Base-by-base conservation (phyloP, 306 rosid species). In the Rosa rugosa region DNA sequence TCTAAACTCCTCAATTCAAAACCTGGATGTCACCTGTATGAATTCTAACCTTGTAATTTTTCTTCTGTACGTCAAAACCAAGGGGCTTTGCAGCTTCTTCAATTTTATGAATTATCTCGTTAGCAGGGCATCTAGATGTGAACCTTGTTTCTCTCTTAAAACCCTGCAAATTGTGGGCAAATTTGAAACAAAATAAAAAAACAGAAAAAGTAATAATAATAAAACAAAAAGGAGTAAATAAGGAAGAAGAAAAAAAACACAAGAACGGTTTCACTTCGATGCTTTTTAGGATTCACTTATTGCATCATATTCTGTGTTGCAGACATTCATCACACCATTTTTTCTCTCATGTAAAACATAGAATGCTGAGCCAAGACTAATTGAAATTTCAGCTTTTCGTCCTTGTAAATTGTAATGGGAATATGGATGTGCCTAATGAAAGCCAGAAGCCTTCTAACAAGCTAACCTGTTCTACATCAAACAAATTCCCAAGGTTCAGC, bases 21-120 rank as follows among this genome's bases (percentile, higher is more conserved):
- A 62, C 14, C 67, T 63, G 74, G 57, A 69, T 45, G 75, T 78
- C 80, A 71, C 71, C 38, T 42, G 75, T 60, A 50, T 68, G 76
- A 66, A 11, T 36, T 75, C 86, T 81, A 79, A 88, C 99, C 96
- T 95, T 95, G 89, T 89, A 95, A 80, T 95, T 93, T 86, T 93
- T 95, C 90, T 95, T 95, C 75, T 93, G 94, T 64, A 95, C 99
- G 36, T 93, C 99, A 79, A 92, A 95, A 76, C 99, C 99, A 81
- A 95, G 98, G 70, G 99, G 98, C 80, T 93, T 95, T 73, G 96
- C 99, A 49, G 99, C 99, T 83, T 93, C 94, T 83, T 95, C 99
- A 34, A 95, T 95, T 88, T 95, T 95, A 85, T 73, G 83, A 79
- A 95, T 89, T 80, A 95, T 95, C 85, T 93, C 99, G 67, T 95